Evolutionary conservation across 345 rosid species (phyloP), one percentile per base, ranked within the genome.

Genomic region (Sisymbrium altissimum): DNA sequence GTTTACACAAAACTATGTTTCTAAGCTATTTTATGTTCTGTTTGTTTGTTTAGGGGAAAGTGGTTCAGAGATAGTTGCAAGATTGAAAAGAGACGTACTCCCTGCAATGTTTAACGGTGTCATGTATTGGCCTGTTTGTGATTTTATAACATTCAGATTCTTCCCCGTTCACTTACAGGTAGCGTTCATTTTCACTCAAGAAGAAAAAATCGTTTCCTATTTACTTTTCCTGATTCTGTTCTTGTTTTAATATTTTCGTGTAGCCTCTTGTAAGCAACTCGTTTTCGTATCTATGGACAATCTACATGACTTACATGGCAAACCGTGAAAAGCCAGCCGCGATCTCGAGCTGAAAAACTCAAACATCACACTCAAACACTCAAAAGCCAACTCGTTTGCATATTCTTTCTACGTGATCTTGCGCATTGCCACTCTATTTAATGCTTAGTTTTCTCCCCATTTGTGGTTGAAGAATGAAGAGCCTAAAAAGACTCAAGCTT

Each of bases 201-300:
- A 46, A 15, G 52, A 46, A 1, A n/a, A 43, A 41, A 41, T 33
- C 52, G 5, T 30, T 30, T 35, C 38, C 9, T 7, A 35, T 18
- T 27, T 13, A 44, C 39, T 4, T 41, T 52, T 21, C 23, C 3
- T 43, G 44, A 23, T 18, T 4, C 44, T 32, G 65, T n/a, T 43
- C 21, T 32, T 41, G 14, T 3, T 25, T 58, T 52, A 13, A 11
- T n/a, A 17, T 49, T 27, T 6, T 45, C 17, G 29, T 40, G 68
- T 86, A 93, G 97, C 92, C 96, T 15, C 71, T 93, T 73, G 88
- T 89, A 74, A 86, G 94, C 91, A 93, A 91, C 79, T 86, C 89
- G 0, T 93, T 93, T 83, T 84, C 96, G 0, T 93, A 86, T 76
- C 46, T 88, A 35, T 93, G 96, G 98, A 89, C 94, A 4, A 61